These are phyloP conservation scores for Ormosia semicastrata DNA, from an alignment of 306 rosid species.

Conservation along the genomic window DNA sequence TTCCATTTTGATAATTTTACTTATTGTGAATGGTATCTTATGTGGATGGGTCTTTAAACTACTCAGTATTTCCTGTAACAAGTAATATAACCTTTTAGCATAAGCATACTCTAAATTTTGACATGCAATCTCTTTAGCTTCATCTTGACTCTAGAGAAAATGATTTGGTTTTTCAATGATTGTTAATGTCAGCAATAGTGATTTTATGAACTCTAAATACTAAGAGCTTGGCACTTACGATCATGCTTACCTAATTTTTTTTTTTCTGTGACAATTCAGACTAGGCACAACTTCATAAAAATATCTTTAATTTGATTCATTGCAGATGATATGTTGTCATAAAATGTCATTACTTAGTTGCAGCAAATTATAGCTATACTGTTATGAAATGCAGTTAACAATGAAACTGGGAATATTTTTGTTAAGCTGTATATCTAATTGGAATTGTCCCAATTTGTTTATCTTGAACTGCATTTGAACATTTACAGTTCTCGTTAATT, in stretches of 20 bases:
- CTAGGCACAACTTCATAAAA: background rate
- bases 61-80: background rate
- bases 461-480: slow-evolving; percentile 3
- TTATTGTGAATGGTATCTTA: background rate
- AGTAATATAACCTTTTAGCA: background rate
- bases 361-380: background rate
- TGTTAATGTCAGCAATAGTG: background rate
- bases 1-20: background rate
- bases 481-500: background rate
- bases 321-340: background rate
- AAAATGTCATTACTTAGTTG: slow-evolving; percentile 4
- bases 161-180: background rate
- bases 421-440: background rate
- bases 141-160: background rate
- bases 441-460: background rate
- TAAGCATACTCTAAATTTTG: slow-evolving; percentile 8
- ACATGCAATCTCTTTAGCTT: slow-evolving; percentile 4
- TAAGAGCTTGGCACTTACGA: background rate
- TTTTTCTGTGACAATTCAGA: background rate
- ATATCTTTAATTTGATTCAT: slow-evolving; percentile 4
- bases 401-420: slow-evolving; percentile 5
- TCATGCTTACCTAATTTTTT: background rate
- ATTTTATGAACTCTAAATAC: background rate
- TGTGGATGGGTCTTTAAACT: background rate
- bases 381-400: background rate